These are phyloP conservation scores for Chaetomiaceae sp. DNA, from an alignment of 2,329 filamentous ascomycete species.

Conservation along the genomic window DNA sequence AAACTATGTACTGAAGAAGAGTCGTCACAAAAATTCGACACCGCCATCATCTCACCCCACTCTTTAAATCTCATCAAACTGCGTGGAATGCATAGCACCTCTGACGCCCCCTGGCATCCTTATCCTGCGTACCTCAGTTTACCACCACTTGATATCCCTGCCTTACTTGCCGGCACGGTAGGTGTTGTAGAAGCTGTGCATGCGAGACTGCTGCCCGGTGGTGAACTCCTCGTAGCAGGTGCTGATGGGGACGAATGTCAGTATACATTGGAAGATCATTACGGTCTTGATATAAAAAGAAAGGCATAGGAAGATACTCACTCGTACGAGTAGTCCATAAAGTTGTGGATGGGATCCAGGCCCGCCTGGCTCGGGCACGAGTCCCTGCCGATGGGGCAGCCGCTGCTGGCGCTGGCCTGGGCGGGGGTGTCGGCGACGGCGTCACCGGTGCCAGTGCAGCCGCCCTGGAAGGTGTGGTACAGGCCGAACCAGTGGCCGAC, in stretches of 20 bases:
- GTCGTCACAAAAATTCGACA: no score
- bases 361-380: slow-evolving; percentile 30
- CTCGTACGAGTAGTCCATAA: slow-evolving; percentile 37
- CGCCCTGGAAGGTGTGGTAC: slow-evolving; percentile 41
- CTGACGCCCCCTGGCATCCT: no score
- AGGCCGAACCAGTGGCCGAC: slow-evolving; percentile 42
- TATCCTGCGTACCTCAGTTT: no score
- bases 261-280: no score
- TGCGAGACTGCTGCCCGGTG: slow-evolving; percentile 32
- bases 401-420: slow-evolving; percentile 31
- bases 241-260: no score
- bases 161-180: slow-evolving; percentile 26
- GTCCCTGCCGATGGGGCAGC: slow-evolving; percentile 35
- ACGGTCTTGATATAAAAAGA: slow-evolving; percentile 6
- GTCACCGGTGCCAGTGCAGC: slow-evolving; percentile 36
- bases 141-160: no score
- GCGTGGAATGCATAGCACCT: no score
- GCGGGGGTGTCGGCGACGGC: slow-evolving; percentile 38
- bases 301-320: slow-evolving; percentile 6
- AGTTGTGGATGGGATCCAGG: slow-evolving; percentile 34
- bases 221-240: slow-evolving; percentile 39
- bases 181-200: slow-evolving; percentile 29
- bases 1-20: no score
- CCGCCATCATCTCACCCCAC: no score
- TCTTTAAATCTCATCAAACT: no score